Conservation (phyloP, 495 filamentous ascomycete species). For the Beverwykella pulmonaria region DNA sequence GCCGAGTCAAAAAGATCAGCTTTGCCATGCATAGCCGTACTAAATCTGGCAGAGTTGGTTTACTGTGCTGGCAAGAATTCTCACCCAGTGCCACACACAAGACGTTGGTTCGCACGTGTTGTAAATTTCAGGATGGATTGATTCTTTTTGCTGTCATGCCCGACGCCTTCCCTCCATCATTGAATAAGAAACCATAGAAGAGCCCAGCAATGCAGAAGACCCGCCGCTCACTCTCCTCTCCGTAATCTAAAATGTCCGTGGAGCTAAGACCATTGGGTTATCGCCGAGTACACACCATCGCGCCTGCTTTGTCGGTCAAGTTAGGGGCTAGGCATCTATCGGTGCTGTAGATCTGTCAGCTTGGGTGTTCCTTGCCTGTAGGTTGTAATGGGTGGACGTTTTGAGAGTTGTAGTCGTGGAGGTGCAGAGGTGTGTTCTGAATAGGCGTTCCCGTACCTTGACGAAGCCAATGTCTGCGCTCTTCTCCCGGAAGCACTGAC, state of each 20-base stretch:
- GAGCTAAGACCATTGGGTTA: conserved; percentile 15
- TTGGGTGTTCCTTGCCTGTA: background rate
- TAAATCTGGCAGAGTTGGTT: no score
- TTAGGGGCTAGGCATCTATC: conserved; percentile 24
- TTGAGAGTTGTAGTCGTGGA: background rate
- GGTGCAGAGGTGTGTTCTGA: background rate
- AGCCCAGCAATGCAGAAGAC: conserved; percentile 29
- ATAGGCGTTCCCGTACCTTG: conserved; percentile 69
- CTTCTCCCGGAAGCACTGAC: conserved; percentile 99
- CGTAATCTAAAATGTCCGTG: background rate
- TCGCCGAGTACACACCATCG: no score
- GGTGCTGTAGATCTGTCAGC: conserved; percentile 27
- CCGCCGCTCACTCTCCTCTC: conserved; percentile 5
- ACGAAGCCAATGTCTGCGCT: conserved; percentile 91
- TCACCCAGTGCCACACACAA: no score
- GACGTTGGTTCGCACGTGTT: background rate
- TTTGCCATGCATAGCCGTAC: no score
- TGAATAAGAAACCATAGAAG: conserved; percentile 10
- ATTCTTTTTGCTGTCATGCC: conserved; percentile 21
- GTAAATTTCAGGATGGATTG: conserved; percentile 22
- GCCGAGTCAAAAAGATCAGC: no score
- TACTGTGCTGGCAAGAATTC: no score
- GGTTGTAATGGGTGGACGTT: background rate
- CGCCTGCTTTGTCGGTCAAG: background rate
- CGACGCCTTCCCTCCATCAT: conserved; percentile 11